Evolutionary conservation across 2,329 filamentous ascomycete genomes (phyloP).

Genomic region (Cytospora chrysosperma): DNA sequence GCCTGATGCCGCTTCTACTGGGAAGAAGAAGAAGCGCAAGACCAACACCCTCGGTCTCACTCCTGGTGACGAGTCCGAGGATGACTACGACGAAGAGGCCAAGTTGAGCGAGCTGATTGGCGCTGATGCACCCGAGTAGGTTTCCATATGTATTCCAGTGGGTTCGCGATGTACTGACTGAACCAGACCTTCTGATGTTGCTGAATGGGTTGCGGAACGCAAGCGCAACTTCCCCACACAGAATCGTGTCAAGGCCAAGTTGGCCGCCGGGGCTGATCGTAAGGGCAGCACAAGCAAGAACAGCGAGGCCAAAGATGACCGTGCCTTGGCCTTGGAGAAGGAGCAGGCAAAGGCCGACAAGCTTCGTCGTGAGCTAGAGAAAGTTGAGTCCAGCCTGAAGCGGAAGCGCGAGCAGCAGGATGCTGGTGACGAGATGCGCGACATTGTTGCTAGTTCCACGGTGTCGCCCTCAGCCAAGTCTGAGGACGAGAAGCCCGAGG

Average conservation of each 20-base stretch:
- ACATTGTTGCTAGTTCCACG: slow-evolving; percentile 40
- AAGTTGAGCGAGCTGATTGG: slow-evolving; percentile 54
- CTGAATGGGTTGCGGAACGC: slow-evolving; percentile 78
- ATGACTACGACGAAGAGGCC: slow-evolving; percentile 70
- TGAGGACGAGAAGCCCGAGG: slow-evolving; percentile 60
- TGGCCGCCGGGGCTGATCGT: slow-evolving; percentile 46
- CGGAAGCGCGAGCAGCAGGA: slow-evolving; percentile 67
- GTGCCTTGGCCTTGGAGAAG: slow-evolving; percentile 50
- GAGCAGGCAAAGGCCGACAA: slow-evolving; percentile 58
- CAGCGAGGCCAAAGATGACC: slow-evolving; percentile 47
- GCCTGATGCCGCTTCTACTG: slow-evolving; percentile 49
- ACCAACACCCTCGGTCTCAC: slow-evolving; percentile 71
- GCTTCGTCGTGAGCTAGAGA: slow-evolving; percentile 63
- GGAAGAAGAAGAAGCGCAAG: slow-evolving; percentile 70
- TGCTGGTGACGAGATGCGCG: slow-evolving; percentile 65
- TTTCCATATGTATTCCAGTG: slow-evolving; percentile 24
- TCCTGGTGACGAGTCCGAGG: slow-evolving; percentile 64
- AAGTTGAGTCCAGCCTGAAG: slow-evolving; percentile 69
- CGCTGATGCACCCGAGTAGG: slow-evolving; percentile 55
- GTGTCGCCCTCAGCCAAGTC: slow-evolving; percentile 44
- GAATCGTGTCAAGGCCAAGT: slow-evolving; percentile 64
- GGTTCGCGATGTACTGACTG: background rate
- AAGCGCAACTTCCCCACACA: slow-evolving; percentile 78
- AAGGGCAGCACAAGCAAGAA: slow-evolving; percentile 58
- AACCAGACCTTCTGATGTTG: slow-evolving; percentile 65